A percentile compares a stretch with the other conserved stretches of the same genome.
Evolutionary conservation across 441 rosid species (phyloP).

Genomic region (Jatropha multifida): DNA sequence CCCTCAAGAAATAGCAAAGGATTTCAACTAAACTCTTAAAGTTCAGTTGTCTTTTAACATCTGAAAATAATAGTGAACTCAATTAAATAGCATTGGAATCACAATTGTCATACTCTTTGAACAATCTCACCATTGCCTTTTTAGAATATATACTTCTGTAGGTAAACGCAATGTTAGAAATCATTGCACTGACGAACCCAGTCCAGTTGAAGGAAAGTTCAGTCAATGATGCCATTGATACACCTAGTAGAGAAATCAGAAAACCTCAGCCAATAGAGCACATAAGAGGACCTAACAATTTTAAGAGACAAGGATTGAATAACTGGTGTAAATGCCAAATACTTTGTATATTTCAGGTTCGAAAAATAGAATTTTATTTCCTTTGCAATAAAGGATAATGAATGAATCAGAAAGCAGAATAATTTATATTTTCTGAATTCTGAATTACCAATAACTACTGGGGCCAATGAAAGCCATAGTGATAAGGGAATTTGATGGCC

Average conservation of each 20-base stretch:
- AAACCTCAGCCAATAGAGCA: conserved; percentile 8
- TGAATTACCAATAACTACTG: conserved; percentile 54
- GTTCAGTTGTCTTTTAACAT: neutral
- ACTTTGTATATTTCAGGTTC: neutral
- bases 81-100: neutral
- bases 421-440: neutral
- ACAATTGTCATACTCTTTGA: neutral
- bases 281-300: neutral
- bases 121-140: conserved; percentile 58
- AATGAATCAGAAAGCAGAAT: conserved; percentile 7
- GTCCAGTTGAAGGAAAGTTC: conserved; percentile 75
- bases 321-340: neutral
- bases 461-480: conserved; percentile 61
- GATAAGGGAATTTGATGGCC: conserved; percentile 58
- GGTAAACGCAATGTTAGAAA: conserved; percentile 64
- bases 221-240: conserved; percentile 63
- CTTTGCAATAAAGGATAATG: neutral
- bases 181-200: conserved; percentile 68
- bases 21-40: neutral
- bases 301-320: neutral
- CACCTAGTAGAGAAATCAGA: conserved; percentile 40
- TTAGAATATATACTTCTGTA: conserved; percentile 70
- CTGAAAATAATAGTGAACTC: neutral
- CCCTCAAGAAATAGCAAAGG: neutral
- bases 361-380: neutral